A percentile compares a stretch with the other conserved stretches of the same genome.
These are phyloP conservation scores for Camillea tinctor DNA, from an alignment of 2,329 filamentous ascomycete species.

Conservation along the genomic window DNA sequence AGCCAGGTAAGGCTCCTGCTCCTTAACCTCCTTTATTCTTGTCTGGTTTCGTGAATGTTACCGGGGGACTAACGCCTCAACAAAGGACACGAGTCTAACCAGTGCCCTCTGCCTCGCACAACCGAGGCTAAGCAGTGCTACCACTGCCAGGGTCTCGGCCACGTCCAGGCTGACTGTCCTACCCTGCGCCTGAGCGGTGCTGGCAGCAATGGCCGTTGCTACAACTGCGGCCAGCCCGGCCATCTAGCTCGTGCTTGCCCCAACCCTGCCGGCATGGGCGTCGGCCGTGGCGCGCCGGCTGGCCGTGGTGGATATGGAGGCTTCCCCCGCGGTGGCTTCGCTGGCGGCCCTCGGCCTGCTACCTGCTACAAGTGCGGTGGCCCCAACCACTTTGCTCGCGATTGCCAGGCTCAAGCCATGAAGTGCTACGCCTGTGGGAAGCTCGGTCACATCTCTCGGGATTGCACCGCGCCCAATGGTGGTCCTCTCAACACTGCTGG, in stretches of 20 bases:
- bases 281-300: constrained; percentile 66
- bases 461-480: constrained; percentile 96
- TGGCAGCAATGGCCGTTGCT: constrained; percentile 83
- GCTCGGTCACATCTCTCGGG: constrained; percentile 86
- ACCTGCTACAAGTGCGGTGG: constrained; percentile 77
- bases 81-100: constrained; percentile 93
- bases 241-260: constrained; percentile 93
- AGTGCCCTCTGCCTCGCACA: constrained; percentile 92
- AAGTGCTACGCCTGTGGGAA: constrained; percentile 98
- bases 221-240: constrained; percentile 90
- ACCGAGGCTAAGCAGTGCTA: constrained; percentile 99
- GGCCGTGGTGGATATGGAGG: constrained; percentile 68
- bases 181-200: constrained; percentile 88
- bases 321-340: constrained; percentile 70
- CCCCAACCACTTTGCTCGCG: constrained; percentile 96
- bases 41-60: neutral
- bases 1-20: constrained; percentile 59
- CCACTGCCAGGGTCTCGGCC: constrained; percentile 96
- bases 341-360: constrained; percentile 65
- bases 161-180: constrained; percentile 98
- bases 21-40: neutral
- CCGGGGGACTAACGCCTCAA: constrained; percentile 13
- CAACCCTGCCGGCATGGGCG: constrained; percentile 61
- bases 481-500: constrained; percentile 92
- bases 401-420: constrained; percentile 98